Percentiles rank a stretch among this genome's conserved stretches.
These are phyloP conservation scores for Pichia sp. DNA, from an alignment of 1,139 yeast species.

Conservation along the genomic window DNA sequence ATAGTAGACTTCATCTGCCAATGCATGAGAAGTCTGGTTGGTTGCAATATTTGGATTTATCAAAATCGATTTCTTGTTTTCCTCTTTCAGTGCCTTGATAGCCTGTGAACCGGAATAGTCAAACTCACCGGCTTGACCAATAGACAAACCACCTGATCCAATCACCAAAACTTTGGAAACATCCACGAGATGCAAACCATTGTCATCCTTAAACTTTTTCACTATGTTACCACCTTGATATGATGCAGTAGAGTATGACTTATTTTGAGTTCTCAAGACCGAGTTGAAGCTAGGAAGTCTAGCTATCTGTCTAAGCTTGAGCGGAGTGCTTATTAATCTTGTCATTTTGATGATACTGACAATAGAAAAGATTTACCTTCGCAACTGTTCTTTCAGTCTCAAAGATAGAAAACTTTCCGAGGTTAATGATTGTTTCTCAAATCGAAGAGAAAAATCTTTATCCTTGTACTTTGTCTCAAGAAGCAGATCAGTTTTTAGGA, in stretches of 20 bases:
- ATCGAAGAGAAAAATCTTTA: background rate
- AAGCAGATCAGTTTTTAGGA: background rate
- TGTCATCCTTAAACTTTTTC: constrained; percentile 42
- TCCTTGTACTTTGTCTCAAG: background rate
- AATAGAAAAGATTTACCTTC: background rate
- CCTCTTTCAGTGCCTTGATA: constrained; percentile 90
- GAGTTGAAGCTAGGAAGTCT: constrained; percentile 11
- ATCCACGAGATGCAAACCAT: constrained; percentile 63
- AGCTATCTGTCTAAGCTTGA: constrained; percentile 14
- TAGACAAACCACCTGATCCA: constrained; percentile 96
- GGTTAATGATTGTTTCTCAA: background rate
- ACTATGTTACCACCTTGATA: constrained; percentile 57
- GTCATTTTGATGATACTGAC: constrained; percentile 8
- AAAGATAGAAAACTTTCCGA: background rate
- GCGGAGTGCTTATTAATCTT: constrained; percentile 8
- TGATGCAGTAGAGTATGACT: constrained; percentile 30
- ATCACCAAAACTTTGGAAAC: constrained; percentile 86
- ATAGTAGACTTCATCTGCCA: constrained; percentile 93
- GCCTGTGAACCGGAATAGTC: constrained; percentile 98
- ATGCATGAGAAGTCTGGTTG: constrained; percentile 90
- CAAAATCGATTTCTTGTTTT: constrained; percentile 75
- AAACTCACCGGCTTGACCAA: constrained; percentile 99
- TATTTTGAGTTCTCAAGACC: constrained; percentile 6
- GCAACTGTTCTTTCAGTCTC: background rate
- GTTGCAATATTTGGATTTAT: constrained; percentile 98